Base-by-base conservation (phyloP, 2,329 filamentous ascomycete genomes). In the Thelonectria rubi region DNA sequence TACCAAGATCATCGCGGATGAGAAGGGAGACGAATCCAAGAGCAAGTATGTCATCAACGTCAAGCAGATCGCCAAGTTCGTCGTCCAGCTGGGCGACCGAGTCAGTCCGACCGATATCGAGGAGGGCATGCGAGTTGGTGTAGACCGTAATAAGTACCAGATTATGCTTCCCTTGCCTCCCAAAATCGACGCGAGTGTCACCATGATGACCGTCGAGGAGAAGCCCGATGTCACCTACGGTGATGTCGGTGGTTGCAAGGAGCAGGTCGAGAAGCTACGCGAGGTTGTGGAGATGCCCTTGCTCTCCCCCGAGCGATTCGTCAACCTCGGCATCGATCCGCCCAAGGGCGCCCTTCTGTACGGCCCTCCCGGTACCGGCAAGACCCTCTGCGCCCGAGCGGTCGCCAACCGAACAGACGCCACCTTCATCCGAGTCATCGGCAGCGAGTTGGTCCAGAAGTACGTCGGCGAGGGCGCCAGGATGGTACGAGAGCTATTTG, bases 31-130 rank as follows among this genome's bases (percentile, higher is more conserved):
- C 77, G 85, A 92, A 63, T 92, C 97, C 66, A 99, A 99, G 87
- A 97, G 91, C 88, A 99, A 98, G 88, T 99, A 99, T 83, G 94
- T 99, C 74, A 99, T 99, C 86, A 99, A 99, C 80, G 94, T 99
- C 72, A 99, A 99, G 85, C 95, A 99, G 80, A 99, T 99, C 74
- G 95, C 95, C 74, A 99, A 99, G 82, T 99, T 99, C 74, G 95
- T 99, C 52, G 95, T 99, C 68, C 95, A 97, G 79, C 88, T 99
- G 54, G 95, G 95, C 72, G 95, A 99, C 76, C 91, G 95, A 67
- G 95, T 99, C 71, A 96, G 92, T 75, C 95, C 95, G 51, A 98
- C 95, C 70, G 95, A 99, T 88, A 99, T 99, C 73, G 95, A 99
- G 76, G 95, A 99, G 79, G 95, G 95, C 67, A 99, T 99, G 95